Percentiles rank a stretch among this genome's conserved stretches.
phyloP scores from a whole-genome alignment of 352 stramenopile genomes.

The Albugo candida region DNA sequence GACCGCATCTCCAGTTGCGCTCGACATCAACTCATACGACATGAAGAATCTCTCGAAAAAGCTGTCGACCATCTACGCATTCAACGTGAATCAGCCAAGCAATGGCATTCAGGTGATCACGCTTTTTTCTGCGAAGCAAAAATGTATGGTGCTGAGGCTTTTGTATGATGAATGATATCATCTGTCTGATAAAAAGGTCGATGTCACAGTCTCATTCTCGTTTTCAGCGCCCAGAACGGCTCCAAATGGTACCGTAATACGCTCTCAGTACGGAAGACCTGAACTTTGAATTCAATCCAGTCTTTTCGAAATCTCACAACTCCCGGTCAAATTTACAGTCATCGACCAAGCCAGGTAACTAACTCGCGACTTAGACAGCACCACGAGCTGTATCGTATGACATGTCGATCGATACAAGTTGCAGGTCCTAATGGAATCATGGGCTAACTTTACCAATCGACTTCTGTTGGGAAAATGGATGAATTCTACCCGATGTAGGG shows the following conservation, averaged over 20 bases:
- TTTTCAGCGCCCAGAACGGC: slow-evolving; percentile 26
- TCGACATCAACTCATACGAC: slow-evolving; percentile 17
- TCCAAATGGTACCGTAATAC: slow-evolving; percentile 14
- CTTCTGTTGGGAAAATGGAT: slow-evolving; percentile 88
- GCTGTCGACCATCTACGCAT: slow-evolving; percentile 51
- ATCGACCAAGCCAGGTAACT: slow-evolving; percentile 41
- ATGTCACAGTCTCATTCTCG: slow-evolving; percentile 16
- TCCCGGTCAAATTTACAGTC: slow-evolving; percentile 47
- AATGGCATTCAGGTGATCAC: slow-evolving; percentile 48
- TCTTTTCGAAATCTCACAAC: slow-evolving; percentile 22
- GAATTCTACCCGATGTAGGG: slow-evolving; percentile 78
- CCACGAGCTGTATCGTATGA: slow-evolving; percentile 73
- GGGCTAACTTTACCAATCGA: slow-evolving; percentile 90
- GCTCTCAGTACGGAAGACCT: slow-evolving; percentile 21
- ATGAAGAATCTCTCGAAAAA: slow-evolving; percentile 40
- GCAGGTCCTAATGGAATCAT: slow-evolving; percentile 68
- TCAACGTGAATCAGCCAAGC: slow-evolving; percentile 21
- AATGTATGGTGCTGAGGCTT: slow-evolving; percentile 19
- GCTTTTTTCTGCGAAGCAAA: slow-evolving; percentile 46
- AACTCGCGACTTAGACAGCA: slow-evolving; percentile 76
- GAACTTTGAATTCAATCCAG: slow-evolving; percentile 49
- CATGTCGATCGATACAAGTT: slow-evolving; percentile 71
- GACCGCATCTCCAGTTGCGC: slow-evolving; percentile 32
- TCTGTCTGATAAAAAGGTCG: slow-evolving; percentile 21
- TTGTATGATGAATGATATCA: slow-evolving; percentile 73